These are phyloP conservation scores for Phytophthora boehmeriae DNA, from an alignment of 352 stramenopile species.

Conservation along the genomic window DNA sequence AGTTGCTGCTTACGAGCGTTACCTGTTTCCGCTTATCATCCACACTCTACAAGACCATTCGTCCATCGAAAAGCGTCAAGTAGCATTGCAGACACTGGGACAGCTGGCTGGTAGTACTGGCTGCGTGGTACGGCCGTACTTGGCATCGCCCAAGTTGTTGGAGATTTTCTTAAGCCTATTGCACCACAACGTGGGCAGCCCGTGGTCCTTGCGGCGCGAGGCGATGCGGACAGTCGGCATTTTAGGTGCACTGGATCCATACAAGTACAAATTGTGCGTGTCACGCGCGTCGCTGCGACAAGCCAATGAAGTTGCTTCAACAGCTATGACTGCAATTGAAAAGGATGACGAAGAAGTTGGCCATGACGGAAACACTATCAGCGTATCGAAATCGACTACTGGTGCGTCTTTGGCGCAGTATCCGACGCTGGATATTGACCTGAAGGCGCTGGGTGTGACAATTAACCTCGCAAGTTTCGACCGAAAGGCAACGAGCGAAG, in stretches of 20 bases:
- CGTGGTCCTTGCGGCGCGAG: constrained; percentile 94
- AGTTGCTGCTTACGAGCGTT: constrained; percentile 93
- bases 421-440: constrained; percentile 59
- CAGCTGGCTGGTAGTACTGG: constrained; percentile 94
- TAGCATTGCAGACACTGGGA: constrained; percentile 96
- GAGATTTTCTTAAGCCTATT: constrained; percentile 95
- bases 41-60: constrained; percentile 96
- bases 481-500: constrained; percentile 55
- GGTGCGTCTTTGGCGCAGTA: constrained; percentile 34
- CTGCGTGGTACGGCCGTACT: constrained; percentile 94
- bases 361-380: constrained; percentile 14
- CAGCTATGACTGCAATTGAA: constrained; percentile 24
- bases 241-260: constrained; percentile 95
- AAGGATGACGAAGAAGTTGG: constrained; percentile 22
- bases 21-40: constrained; percentile 96
- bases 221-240: constrained; percentile 97
- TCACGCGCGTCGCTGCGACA: constrained; percentile 71
- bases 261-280: constrained; percentile 92
- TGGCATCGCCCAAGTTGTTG: constrained; percentile 95
- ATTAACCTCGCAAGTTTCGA: constrained; percentile 65
- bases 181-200: constrained; percentile 87
- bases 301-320: constrained; percentile 63
- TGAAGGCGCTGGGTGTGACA: constrained; percentile 61
- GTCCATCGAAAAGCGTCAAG: constrained; percentile 94
- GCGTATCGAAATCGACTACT: constrained; percentile 20